These are phyloP conservation scores for Spathaspora boniae DNA, from an alignment of 805 yeast species.

Conservation along the genomic window DNA sequence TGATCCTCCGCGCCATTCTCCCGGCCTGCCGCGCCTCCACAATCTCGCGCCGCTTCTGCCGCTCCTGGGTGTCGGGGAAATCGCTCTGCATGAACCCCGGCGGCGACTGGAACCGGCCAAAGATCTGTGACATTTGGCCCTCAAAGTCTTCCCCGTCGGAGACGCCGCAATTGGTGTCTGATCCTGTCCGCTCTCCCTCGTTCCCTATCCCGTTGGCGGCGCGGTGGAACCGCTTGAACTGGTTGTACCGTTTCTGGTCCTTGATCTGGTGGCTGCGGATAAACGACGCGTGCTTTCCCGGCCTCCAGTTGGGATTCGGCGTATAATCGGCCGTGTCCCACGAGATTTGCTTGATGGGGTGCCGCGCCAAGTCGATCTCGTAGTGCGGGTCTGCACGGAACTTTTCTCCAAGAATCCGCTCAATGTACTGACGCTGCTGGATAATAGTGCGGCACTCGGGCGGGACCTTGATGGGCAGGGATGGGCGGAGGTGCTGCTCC, in stretches of 20 bases:
- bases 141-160: conserved; percentile 7
- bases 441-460: conserved; percentile 1
- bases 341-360: conserved; percentile 34
- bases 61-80: conserved; percentile 35
- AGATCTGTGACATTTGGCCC: conserved; percentile 25
- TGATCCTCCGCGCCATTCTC: conserved; percentile 26
- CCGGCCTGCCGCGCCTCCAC: conserved; percentile 21
- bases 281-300: conserved; percentile 2
- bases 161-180: conserved; percentile 10
- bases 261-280: conserved; percentile 4
- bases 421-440: conserved; percentile 8
- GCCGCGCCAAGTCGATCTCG: conserved; percentile 21
- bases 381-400: conserved; percentile 16
- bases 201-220: conserved; percentile 1
- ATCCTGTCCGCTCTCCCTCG: too few species aligned
- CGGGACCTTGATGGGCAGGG: conserved; percentile 5
- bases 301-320: conserved; percentile 9
- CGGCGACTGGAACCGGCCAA: conserved; percentile 36
- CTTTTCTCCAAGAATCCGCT: conserved; percentile 14
- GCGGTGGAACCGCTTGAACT: conserved; percentile 2
- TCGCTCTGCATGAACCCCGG: conserved; percentile 40
- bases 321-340: conserved; percentile 38
- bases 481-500: conserved; percentile 6
- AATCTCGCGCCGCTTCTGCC: conserved; percentile 15
- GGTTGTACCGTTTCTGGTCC: conserved; percentile 6